Percentiles rank a stretch among this genome's conserved stretches.
Evolutionary conservation across 73 alveolate genomes (phyloP).

Genomic region (Uronychia setigera): DNA sequence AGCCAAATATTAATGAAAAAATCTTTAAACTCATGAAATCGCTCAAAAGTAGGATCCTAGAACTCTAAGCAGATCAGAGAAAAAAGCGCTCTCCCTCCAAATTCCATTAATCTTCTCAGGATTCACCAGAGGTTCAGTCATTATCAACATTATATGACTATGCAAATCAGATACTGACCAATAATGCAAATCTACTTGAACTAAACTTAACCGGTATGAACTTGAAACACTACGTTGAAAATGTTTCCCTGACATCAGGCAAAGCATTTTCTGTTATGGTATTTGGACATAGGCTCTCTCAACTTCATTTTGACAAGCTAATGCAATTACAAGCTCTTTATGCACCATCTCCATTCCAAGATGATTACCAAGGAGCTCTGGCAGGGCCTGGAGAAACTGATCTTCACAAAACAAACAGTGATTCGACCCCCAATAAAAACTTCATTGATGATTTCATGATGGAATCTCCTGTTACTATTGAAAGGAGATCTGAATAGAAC

Average conservation of each 20-base stretch:
- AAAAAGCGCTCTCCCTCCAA: background rate
- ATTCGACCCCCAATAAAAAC: too few relatives aligned
- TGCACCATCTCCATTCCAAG: too few relatives aligned
- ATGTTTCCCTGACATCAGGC: background rate
- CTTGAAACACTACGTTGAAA: background rate
- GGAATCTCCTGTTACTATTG: too few relatives aligned
- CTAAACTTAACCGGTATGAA: background rate
- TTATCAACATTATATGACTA: background rate
- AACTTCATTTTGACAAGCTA: background rate
- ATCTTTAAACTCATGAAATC: background rate
- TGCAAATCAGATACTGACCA: background rate
- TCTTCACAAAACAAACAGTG: too few relatives aligned
- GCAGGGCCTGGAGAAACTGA: too few relatives aligned
- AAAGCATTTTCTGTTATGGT: background rate
- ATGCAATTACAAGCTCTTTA: background rate
- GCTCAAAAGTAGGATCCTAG: background rate
- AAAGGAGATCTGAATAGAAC: too few relatives aligned
- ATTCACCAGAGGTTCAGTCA: background rate
- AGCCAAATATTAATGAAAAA: background rate
- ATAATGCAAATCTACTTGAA: background rate
- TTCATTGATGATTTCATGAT: too few relatives aligned
- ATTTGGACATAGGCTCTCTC: background rate
- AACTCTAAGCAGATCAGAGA: background rate
- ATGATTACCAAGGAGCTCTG: too few relatives aligned
- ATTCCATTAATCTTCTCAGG: too few relatives aligned